Evolutionary conservation across 768 basidiomycete genomes (phyloP).

Genomic region (Fibroporia radiculosa): DNA sequence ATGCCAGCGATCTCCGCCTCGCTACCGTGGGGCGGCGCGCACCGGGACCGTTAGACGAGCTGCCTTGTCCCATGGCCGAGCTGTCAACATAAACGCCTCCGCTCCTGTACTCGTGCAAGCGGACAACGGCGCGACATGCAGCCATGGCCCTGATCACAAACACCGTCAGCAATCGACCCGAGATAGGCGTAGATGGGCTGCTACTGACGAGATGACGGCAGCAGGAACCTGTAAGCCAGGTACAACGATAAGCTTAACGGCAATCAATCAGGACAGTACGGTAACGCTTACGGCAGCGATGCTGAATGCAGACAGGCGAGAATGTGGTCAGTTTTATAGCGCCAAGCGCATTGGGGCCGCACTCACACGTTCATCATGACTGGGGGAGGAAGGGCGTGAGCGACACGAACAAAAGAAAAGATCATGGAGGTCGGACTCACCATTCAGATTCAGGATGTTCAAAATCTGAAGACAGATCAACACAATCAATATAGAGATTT

Average conservation of each 20-base stretch:
- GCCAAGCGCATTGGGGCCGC: too few relatives aligned
- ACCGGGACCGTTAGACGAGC: not conserved
- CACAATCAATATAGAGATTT: not conserved
- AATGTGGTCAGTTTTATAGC: too few relatives aligned
- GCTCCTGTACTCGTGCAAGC: conserved; percentile 46
- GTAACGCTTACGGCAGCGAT: conserved; percentile 37
- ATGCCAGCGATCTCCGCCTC: not conserved
- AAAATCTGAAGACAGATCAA: conserved; percentile 32
- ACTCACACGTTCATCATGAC: conserved; percentile 60
- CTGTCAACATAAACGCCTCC: conserved; percentile 22
- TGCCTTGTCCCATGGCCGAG: conserved; percentile 1
- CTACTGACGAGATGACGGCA: conserved; percentile 54
- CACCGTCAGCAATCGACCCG: not conserved
- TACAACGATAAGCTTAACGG: too few relatives aligned
- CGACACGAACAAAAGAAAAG: not conserved
- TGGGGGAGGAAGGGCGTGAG: conserved; percentile 17
- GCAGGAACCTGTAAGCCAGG: conserved; percentile 54
- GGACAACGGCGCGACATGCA: conserved; percentile 61
- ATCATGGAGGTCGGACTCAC: too few relatives aligned
- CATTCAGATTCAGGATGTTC: conserved; percentile 50
- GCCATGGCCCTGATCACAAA: conserved; percentile 34
- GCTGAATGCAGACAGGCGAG: conserved; percentile 23
- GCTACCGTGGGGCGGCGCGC: conserved; percentile 9
- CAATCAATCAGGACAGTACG: too few relatives aligned
- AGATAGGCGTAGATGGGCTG: not conserved